Evolutionary conservation across 495 filamentous ascomycete genomes (phyloP).

Genomic region (Lindgomyces ingoldianus): DNA sequence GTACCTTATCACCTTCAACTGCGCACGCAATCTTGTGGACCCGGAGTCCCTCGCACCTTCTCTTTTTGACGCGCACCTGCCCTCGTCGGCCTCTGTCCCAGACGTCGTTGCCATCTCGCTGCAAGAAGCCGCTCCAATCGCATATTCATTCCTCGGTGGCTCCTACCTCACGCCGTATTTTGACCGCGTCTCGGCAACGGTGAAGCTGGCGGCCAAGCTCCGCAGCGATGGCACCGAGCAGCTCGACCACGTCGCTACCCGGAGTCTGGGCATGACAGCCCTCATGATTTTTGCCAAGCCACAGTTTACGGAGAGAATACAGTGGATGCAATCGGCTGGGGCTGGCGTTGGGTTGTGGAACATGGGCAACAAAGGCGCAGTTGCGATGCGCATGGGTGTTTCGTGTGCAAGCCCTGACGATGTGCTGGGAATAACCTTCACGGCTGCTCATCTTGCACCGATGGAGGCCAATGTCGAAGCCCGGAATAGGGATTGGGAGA

Average conservation of each 20-base stretch:
- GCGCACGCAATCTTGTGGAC: conserved; percentile 67
- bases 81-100: conserved; percentile 41
- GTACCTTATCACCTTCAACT: conserved; percentile 90
- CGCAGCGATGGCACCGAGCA: conserved; percentile 21
- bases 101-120: conserved; percentile 59
- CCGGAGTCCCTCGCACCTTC: conserved; percentile 65
- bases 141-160: conserved; percentile 82
- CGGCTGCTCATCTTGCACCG: conserved; percentile 85
- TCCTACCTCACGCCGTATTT: conserved; percentile 77
- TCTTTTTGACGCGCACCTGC: conserved; percentile 70
- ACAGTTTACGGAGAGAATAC: conserved; percentile 57
- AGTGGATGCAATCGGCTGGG: conserved; percentile 65
- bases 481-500: conserved; percentile 83
- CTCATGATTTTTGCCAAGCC: conserved; percentile 75
- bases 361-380: conserved; percentile 95
- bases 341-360: conserved; percentile 75
- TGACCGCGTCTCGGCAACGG: conserved; percentile 62
- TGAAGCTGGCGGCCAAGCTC: conserved; percentile 62
- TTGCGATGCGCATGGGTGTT: conserved; percentile 71
- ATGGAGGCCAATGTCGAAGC: conserved; percentile 71
- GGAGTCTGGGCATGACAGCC: conserved; percentile 84
- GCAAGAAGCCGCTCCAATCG: conserved; percentile 86
- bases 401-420: conserved; percentile 40
- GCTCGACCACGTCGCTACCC: conserved; percentile 57
- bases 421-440: conserved; percentile 71